These are phyloP conservation scores for Fusarium longipes DNA, from an alignment of 2,329 filamentous ascomycete genomes.

Conservation along the genomic window DNA sequence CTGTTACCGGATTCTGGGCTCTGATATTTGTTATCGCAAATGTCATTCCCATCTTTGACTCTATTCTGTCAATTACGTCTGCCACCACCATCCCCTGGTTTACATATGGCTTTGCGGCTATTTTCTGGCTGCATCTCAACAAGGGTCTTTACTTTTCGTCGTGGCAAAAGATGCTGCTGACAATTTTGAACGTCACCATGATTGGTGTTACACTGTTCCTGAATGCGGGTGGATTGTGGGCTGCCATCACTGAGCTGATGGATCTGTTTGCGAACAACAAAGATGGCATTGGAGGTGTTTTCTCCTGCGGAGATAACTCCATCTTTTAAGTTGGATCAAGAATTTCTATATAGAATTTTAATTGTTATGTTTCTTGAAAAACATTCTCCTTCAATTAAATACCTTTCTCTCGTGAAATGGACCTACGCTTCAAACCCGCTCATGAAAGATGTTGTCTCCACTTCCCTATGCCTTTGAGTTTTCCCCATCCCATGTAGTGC, in stretches of 20 bases:
- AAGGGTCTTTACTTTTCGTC: constrained; percentile 26
- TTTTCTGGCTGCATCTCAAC: constrained; percentile 46
- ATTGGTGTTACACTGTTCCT: constrained; percentile 39
- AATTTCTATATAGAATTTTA: too few species aligned
- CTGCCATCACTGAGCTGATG: constrained; percentile 39
- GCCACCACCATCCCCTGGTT: constrained; percentile 46
- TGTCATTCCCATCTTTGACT: constrained; percentile 47
- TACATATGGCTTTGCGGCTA: constrained; percentile 40
- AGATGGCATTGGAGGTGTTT: constrained; percentile 36
- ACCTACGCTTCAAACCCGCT: too few species aligned
- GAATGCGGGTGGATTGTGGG: constrained; percentile 44
- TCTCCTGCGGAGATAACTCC: constrained; percentile 40
- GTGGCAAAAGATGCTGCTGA: constrained; percentile 38
- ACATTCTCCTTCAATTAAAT: too few species aligned
- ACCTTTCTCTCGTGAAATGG: too few species aligned
- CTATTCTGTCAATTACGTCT: constrained; percentile 43
- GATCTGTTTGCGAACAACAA: constrained; percentile 30
- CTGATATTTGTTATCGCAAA: constrained; percentile 46
- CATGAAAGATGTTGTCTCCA: too few species aligned
- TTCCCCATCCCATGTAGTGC: too few species aligned
- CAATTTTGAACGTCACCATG: constrained; percentile 36
- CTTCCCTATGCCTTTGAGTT: too few species aligned
- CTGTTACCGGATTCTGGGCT: constrained; percentile 40
- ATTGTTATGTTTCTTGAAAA: not conserved
- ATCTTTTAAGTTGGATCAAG: constrained; percentile 37